A percentile compares a stretch with the other conserved stretches of the same genome.
phyloP scores from a whole-genome alignment of 306 rosid species.

The Aeschynomene evenia region DNA sequence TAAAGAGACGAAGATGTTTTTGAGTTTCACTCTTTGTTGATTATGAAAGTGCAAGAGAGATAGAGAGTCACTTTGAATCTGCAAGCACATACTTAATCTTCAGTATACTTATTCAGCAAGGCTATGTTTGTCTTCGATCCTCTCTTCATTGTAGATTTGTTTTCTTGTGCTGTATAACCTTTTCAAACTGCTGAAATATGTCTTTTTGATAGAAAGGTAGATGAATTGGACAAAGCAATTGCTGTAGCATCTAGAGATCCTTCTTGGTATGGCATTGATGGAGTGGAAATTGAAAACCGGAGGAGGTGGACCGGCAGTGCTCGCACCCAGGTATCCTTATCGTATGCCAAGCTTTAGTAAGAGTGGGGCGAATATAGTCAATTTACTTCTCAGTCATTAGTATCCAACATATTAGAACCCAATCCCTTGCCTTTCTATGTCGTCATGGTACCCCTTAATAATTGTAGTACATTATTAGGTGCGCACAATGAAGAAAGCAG shows the following conservation, averaged over 20 bases:
- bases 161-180: conserved; percentile 13
- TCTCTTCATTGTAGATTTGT: neutral
- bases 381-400: neutral
- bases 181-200: conserved; percentile 53
- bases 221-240: conserved; percentile 91
- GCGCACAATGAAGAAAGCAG: conserved; percentile 58
- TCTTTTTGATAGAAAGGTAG: conserved; percentile 94
- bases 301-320: conserved; percentile 89
- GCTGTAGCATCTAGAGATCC: conserved; percentile 94
- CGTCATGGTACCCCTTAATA: conserved; percentile 21
- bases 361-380: conserved; percentile 15
- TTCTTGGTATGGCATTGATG: conserved; percentile 83
- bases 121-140: neutral
- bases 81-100: neutral
- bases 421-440: conserved; percentile 16
- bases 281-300: conserved; percentile 82
- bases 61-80: conserved; percentile 10
- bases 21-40: conserved; percentile 4
- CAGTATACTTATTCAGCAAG: neutral
- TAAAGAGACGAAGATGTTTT: conserved; percentile 2
- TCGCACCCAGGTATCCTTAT: conserved; percentile 71
- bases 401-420: neutral
- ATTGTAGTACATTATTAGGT: conserved; percentile 52
- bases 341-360: conserved; percentile 21
- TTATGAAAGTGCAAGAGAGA: neutral